Percentiles rank a stretch among this genome's conserved stretches.
Evolutionary conservation across 108 stramenopile genomes (phyloP).

Genomic region (Fistulifera pelliculosa): DNA sequence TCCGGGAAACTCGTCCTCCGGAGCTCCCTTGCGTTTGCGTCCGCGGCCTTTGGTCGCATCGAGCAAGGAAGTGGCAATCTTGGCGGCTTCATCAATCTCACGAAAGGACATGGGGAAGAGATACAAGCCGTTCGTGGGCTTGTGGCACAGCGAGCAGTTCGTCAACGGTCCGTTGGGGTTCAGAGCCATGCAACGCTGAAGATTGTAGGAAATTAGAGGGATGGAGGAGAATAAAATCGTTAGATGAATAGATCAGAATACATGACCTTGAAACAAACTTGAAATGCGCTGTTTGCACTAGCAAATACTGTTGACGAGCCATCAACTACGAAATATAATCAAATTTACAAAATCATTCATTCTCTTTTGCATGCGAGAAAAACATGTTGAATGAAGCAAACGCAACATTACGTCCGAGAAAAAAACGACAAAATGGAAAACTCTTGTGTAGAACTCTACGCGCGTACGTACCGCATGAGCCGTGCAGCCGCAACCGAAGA

Average conservation of each 20-base stretch:
- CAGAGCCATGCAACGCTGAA: conserved; percentile 32
- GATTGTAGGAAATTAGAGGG: background rate
- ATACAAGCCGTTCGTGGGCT: conserved; percentile 28
- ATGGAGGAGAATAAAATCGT: too few relatives aligned
- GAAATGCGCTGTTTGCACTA: too few relatives aligned
- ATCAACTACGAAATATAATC: too few relatives aligned
- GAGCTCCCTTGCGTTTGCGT: conserved; percentile 15
- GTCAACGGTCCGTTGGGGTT: conserved; percentile 14
- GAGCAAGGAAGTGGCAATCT: background rate
- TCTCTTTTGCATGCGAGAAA: too few relatives aligned
- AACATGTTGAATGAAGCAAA: too few relatives aligned
- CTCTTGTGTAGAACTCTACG: too few relatives aligned
- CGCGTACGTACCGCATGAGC: conserved; percentile 38
- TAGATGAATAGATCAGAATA: too few relatives aligned
- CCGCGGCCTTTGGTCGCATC: conserved; percentile 4
- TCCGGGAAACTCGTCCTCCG: conserved; percentile 10
- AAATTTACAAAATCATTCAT: too few relatives aligned
- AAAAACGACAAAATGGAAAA: too few relatives aligned
- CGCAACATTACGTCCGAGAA: too few relatives aligned
- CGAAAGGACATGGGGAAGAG: conserved; percentile 80
- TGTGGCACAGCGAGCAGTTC: conserved; percentile 19
- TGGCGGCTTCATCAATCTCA: conserved; percentile 67
- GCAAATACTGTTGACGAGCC: too few relatives aligned
- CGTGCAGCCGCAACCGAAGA: conserved; percentile 49
- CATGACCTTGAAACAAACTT: too few relatives aligned